Conservation (phyloP, 1,284 basidiomycete genomes). For the Erythrobasidium hasegawianum region DNA sequence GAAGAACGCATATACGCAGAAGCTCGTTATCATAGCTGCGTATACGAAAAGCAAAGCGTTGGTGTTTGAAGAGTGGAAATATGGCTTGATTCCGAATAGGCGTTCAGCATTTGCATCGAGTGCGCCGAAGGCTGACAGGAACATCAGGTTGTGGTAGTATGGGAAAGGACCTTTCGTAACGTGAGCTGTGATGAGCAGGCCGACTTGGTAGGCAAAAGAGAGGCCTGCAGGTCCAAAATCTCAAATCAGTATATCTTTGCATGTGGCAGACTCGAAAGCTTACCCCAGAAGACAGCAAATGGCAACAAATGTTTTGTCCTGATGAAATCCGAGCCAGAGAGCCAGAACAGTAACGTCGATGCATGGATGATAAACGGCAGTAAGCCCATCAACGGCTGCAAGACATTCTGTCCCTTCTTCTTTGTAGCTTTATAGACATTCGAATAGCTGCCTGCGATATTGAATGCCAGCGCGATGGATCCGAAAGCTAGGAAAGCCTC, state of each 20-base stretch:
- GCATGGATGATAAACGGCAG: conserved; percentile 73
- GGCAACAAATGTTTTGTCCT: conserved; percentile 68
- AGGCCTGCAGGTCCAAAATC: no score
- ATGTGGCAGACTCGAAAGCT: no score
- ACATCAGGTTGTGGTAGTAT: conserved; percentile 78
- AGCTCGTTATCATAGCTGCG: conserved; percentile 35
- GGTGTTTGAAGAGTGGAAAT: not conserved
- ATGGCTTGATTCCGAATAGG: conserved; percentile 6
- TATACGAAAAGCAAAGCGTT: conserved; percentile 32
- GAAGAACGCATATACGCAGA: conserved; percentile 42
- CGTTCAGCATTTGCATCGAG: conserved; percentile 72
- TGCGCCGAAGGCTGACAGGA: conserved; percentile 72
- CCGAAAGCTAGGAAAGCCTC: conserved; percentile 83
- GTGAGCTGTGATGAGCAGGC: conserved; percentile 88
- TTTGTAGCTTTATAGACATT: conserved; percentile 64
- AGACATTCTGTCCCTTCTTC: conserved; percentile 51
- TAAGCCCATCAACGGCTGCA: conserved; percentile 67
- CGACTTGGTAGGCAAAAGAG: conserved; percentile 61
- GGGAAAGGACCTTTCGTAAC: conserved; percentile 82
- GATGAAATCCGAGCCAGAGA: conserved; percentile 60
- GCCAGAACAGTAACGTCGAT: conserved; percentile 71
- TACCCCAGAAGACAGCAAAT: conserved; percentile 79
- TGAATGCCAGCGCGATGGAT: conserved; percentile 67
- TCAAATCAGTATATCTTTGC: no score
- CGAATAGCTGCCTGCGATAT: conserved; percentile 69